Evolutionary conservation across 768 basidiomycete genomes (phyloP).

Genomic region (Dioszegia hungarica): DNA sequence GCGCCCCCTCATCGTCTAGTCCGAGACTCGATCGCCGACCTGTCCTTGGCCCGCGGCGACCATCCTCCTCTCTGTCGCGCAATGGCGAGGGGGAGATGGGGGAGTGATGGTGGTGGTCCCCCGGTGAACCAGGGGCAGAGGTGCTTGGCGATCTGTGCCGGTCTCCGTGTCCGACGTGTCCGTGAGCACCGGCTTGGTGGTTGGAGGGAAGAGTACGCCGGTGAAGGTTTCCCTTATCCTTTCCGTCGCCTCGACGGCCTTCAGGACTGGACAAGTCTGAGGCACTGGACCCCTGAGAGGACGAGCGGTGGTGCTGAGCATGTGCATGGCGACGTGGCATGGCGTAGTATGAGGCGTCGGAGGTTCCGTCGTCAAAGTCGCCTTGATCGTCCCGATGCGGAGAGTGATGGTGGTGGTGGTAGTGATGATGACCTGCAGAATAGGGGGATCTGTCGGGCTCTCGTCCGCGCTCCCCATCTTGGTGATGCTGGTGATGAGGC

Average conservation of each 20-base stretch:
- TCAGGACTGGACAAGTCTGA: not conserved
- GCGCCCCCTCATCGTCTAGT: not conserved
- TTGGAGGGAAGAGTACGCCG: not conserved
- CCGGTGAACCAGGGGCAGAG: not conserved
- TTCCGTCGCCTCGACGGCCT: not conserved
- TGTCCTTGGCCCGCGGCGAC: not conserved
- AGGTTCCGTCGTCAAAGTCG: conserved; percentile 1
- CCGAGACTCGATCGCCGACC: not conserved
- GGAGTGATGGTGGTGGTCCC: not conserved
- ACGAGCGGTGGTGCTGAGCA: not conserved
- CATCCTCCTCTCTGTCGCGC: not conserved
- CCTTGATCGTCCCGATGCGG: not conserved
- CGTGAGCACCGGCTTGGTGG: not conserved
- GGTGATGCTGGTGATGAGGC: too few species aligned
- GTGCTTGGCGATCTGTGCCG: conserved; percentile 1
- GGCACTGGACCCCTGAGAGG: not conserved
- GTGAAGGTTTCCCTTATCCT: not conserved
- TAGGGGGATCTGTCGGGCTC: not conserved
- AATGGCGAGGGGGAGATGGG: not conserved
- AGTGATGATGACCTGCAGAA: not conserved
- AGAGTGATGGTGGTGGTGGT: not conserved
- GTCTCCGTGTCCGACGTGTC: not conserved
- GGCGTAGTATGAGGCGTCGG: conserved; percentile 21
- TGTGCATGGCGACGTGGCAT: not conserved
- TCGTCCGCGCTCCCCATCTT: not conserved